A percentile compares a stretch with the other conserved stretches of the same genome.
Evolutionary conservation across 805 yeast species (phyloP).

Genomic region (Yarrowia alimentaria): DNA sequence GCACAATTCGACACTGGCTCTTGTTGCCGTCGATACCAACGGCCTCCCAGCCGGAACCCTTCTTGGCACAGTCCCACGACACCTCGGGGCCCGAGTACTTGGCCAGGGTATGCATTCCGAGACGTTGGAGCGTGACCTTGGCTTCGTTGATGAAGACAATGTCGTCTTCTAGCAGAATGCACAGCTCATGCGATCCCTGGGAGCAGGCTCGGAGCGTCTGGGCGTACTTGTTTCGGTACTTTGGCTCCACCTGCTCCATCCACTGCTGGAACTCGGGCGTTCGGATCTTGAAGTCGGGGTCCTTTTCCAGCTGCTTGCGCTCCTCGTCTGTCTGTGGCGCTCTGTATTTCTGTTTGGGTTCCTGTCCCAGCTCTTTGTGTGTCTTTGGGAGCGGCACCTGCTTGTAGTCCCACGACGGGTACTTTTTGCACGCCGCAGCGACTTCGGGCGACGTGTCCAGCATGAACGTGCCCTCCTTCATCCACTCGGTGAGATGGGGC

Average conservation of each 20-base stretch:
- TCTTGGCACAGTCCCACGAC: constrained; percentile 24
- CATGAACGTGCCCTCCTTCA: constrained; percentile 13
- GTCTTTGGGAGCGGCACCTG: background rate
- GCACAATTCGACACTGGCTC: constrained; percentile 21
- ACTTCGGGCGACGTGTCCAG: constrained; percentile 2
- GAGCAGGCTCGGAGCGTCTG: constrained; percentile 27
- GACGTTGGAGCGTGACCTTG: background rate
- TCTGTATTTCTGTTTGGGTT: background rate
- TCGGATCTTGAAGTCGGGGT: constrained; percentile 18
- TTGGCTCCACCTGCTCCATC: constrained; percentile 5
- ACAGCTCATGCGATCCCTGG: constrained; percentile 30
- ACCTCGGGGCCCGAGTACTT: constrained; percentile 14
- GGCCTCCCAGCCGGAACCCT: constrained; percentile 14
- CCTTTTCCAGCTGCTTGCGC: background rate
- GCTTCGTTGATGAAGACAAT: constrained; percentile 29
- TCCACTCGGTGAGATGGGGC: constrained; percentile 1
- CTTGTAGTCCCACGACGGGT: background rate
- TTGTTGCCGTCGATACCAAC: constrained; percentile 6
- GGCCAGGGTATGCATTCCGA: constrained; percentile 3
- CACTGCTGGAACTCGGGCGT: constrained; percentile 3
- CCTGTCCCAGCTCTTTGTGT: background rate
- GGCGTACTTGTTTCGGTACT: constrained; percentile 22
- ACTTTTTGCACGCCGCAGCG: background rate
- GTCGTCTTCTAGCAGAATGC: constrained; percentile 32
- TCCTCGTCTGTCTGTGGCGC: constrained; percentile 2